Percentiles rank a stretch among this genome's conserved stretches.
Conservation (phyloP, 371 early-diverging fungal genomes). For the Mucor piriformis region DNA sequence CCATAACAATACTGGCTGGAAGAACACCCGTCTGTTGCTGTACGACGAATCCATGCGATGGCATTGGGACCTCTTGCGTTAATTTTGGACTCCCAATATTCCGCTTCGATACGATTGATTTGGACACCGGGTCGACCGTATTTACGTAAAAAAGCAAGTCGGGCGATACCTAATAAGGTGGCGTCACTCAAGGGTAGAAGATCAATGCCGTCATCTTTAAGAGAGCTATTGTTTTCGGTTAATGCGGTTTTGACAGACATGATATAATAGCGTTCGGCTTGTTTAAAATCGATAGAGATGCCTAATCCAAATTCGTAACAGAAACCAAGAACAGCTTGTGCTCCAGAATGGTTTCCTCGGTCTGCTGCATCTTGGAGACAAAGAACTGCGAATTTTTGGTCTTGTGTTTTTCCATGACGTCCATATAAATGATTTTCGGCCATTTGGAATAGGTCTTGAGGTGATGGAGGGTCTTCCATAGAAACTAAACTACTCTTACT, state of each 20-base stretch:
- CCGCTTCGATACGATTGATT: conserved; percentile 74
- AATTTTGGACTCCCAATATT: conserved; percentile 60
- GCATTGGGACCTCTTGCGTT: conserved; percentile 20
- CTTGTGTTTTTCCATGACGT: conserved; percentile 40
- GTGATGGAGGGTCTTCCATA: neutral
- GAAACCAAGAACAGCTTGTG: conserved; percentile 64
- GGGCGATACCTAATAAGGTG: conserved; percentile 60
- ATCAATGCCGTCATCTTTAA: neutral
- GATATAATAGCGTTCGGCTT: conserved; percentile 66
- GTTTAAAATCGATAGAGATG: conserved; percentile 48
- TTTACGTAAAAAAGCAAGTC: conserved; percentile 73
- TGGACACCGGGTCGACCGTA: conserved; percentile 78
- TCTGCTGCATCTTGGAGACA: conserved; percentile 41
- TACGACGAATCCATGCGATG: conserved; percentile 57
- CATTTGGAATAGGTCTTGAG: conserved; percentile 32
- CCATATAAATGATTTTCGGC: conserved; percentile 66
- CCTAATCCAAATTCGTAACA: conserved; percentile 87
- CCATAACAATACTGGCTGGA: conserved; percentile 66
- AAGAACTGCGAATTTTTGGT: conserved; percentile 61
- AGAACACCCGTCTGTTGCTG: conserved; percentile 54
- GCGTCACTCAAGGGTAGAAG: conserved; percentile 43
- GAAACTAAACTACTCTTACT: neutral
- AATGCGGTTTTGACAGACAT: conserved; percentile 46
- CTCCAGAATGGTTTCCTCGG: conserved; percentile 43
- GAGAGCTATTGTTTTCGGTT: conserved; percentile 11